A percentile compares a stretch with the other conserved stretches of the same genome.
Conservation (phyloP, 2,329 filamentous ascomycete species). For the Fusarium sp. region DNA sequence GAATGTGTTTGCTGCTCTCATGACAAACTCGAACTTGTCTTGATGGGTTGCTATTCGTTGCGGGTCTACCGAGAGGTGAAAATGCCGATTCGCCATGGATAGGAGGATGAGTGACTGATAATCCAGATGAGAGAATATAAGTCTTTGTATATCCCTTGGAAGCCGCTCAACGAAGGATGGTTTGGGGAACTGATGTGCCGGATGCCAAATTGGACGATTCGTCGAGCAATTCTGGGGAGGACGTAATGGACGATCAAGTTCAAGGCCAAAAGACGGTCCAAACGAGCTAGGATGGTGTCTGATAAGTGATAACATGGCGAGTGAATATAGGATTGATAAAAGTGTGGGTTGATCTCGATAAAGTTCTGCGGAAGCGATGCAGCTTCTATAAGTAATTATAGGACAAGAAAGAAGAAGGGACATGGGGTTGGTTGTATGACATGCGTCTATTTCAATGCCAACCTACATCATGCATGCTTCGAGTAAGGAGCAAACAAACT, state of each 20-base stretch:
- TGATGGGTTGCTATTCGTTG: constrained; percentile 51
- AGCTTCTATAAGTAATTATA: constrained; percentile 42
- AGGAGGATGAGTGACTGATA: constrained; percentile 58
- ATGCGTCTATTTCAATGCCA: constrained; percentile 8
- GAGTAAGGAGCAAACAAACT: constrained; percentile 36
- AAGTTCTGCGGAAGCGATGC: constrained; percentile 42
- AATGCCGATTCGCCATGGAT: constrained; percentile 54
- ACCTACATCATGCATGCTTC: constrained; percentile 23
- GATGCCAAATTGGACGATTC: constrained; percentile 26
- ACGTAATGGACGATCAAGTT: constrained; percentile 31
- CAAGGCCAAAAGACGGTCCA: constrained; percentile 24
- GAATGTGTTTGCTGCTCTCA: constrained; percentile 58
- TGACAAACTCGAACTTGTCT: constrained; percentile 58
- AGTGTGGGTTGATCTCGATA: constrained; percentile 44
- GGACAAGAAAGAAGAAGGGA: constrained; percentile 8
- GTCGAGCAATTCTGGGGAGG: constrained; percentile 17
- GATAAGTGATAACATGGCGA: constrained; percentile 51
- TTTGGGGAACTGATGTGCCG: constrained; percentile 30
- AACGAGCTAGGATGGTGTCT: constrained; percentile 37
- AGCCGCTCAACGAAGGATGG: constrained; percentile 52
- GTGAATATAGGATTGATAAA: constrained; percentile 1
- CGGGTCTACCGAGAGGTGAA: constrained; percentile 53
- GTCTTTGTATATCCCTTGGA: constrained; percentile 52
- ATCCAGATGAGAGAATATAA: constrained; percentile 55
- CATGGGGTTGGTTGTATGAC: constrained; percentile 6